Percentiles rank a stretch among this genome's conserved stretches.
Conservation (phyloP, 2,329 filamentous ascomycete genomes). For the Xylariaceae sp. region DNA sequence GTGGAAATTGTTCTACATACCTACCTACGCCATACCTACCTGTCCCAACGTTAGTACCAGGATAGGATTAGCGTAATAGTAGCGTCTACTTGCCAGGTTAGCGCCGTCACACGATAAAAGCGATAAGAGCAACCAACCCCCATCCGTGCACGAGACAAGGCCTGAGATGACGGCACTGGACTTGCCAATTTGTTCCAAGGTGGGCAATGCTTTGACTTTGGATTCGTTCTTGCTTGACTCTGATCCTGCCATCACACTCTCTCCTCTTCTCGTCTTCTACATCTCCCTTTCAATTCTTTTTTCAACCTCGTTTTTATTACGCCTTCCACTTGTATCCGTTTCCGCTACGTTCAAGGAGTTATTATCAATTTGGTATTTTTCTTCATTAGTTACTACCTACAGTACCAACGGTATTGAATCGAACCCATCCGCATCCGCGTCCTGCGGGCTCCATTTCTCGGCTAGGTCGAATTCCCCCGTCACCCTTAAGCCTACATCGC, state of each 20-base stretch:
- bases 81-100: neutral
- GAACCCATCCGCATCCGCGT: too few species aligned
- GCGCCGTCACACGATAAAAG: conserved; percentile 1
- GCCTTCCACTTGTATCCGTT: neutral
- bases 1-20: too few species aligned
- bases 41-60: neutral
- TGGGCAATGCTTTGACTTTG: neutral
- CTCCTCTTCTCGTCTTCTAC: neutral
- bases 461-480: neutral
- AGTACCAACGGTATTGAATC: too few species aligned
- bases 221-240: neutral
- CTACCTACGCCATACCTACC: neutral
- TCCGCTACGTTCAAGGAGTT: neutral
- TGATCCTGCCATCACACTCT: neutral
- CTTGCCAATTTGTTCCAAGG: neutral
- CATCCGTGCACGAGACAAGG: conserved; percentile 3
- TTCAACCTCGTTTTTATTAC: too few species aligned
- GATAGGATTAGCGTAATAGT: conserved; percentile 7
- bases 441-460: neutral
- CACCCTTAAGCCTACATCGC: neutral
- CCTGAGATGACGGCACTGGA: conserved; percentile 13
- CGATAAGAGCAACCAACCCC: conserved; percentile 6
- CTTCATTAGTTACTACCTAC: too few species aligned
- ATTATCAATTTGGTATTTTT: neutral
- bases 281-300: neutral